Base-by-base conservation (phyloP, 2,329 filamentous ascomycete species). In the Alternaria panax region DNA sequence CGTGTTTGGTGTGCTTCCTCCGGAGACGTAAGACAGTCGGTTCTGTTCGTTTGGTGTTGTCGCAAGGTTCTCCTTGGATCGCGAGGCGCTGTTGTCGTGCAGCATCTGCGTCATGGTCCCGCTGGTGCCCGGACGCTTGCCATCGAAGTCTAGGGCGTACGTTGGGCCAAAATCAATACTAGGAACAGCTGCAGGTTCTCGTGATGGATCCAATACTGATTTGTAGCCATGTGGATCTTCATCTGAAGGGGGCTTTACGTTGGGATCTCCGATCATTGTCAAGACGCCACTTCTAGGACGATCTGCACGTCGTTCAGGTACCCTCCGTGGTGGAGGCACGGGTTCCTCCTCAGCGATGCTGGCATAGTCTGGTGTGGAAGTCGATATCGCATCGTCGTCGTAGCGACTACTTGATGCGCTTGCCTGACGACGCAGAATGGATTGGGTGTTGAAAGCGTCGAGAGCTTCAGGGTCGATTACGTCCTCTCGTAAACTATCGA, bases 131-230 rank as follows among this genome's bases (percentile, higher is more conserved):
- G 86, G 85, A 8, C 85, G 83, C 66, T 81, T 82, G 18, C 79
- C 81, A 42, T 81, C 81, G 27, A 86, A 84, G 61, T 81, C 81
- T 57, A 92, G 90, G 60, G 90, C 89, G 68, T 92, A 80, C 0
- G 93, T 97, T 6, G 90, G 92, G 0, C 94, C 94, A 78, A 97
- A 97, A 75, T 97, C 89, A 63, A 97, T 86, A 5, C 85, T 80
- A 1, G 92, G 92, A 60, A 96, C 88, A 57, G 87, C 84, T 24
- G 86, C 82, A 14, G 66, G 54, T 22, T 54, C 48, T 62, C 64
- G 51, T 48, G 40, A 18, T 34, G 59, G 53, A 63, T 68, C 27
- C 62, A 57, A 7, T 57, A 52, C 74, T 68, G 65, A 64, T 82
- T 83, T 59, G 74, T 80, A 60, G 78, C 77, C 83, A 16, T 82